Conservation (phyloP, 1,284 basidiomycete species). For the Marasmius fiardii region DNA sequence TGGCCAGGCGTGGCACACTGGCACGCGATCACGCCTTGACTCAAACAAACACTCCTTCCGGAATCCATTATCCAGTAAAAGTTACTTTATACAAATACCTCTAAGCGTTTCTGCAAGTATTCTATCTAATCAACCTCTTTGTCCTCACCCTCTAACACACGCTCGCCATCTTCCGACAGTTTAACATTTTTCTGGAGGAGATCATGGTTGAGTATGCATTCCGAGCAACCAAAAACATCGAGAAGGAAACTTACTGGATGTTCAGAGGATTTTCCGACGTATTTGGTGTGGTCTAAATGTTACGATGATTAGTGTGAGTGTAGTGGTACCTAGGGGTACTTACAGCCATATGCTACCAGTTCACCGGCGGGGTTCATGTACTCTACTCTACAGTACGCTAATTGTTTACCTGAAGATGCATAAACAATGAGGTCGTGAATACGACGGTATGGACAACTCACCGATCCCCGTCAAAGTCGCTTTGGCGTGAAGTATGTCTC, state of each 20-base stretch:
- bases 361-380: conserved; percentile 70
- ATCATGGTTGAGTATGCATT: conserved; percentile 3
- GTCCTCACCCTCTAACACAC: conserved; percentile 65
- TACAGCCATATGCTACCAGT: conserved; percentile 82
- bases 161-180: conserved; percentile 77
- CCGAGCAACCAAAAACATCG: conserved; percentile 3
- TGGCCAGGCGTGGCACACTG: background rate
- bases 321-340: conserved; percentile 22
- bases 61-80: too few species aligned
- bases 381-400: conserved; percentile 80
- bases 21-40: too few species aligned
- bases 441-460: conserved; percentile 25
- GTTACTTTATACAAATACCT: too few species aligned
- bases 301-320: conserved; percentile 11
- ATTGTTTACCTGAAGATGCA: conserved; percentile 59
- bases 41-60: too few species aligned
- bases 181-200: conserved; percentile 65
- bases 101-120: background rate
- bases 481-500: conserved; percentile 61
- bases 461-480: conserved; percentile 65
- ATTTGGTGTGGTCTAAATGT: conserved; percentile 84
- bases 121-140: conserved; percentile 35
- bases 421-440: conserved; percentile 1
- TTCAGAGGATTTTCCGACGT: conserved; percentile 71
- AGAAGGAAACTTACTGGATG: conserved; percentile 47